Percentiles rank a stretch among this genome's conserved stretches.
phyloP scores from a whole-genome alignment of 106 monocot genomes.

The Dioscorea dumetorum region DNA sequence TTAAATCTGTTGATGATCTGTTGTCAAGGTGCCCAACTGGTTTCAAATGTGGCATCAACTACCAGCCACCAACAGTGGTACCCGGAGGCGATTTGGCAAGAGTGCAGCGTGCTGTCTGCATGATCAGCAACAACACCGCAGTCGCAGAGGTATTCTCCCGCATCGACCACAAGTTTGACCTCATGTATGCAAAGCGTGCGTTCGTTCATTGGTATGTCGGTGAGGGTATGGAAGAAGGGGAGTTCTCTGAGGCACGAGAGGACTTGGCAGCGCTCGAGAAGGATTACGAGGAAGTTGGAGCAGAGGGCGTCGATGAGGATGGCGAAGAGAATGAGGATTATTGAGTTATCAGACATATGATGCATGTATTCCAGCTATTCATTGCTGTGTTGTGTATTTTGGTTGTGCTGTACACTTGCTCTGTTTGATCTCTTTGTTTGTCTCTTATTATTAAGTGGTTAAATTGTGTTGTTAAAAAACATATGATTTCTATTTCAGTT shows the following conservation, averaged over 20 bases:
- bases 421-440: too few species aligned
- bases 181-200: constrained; percentile 88
- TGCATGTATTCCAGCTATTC: background rate
- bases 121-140: constrained; percentile 94
- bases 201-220: constrained; percentile 97
- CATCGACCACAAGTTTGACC: constrained; percentile 88
- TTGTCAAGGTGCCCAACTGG: constrained; percentile 80
- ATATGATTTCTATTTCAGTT: too few species aligned
- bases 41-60: constrained; percentile 95
- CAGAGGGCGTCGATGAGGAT: constrained; percentile 62
- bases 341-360: constrained; percentile 4
- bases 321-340: constrained; percentile 48
- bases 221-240: constrained; percentile 92
- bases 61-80: constrained; percentile 80
- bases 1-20: background rate
- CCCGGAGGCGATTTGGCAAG: constrained; percentile 79
- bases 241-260: constrained; percentile 84
- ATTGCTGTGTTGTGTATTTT: too few species aligned
- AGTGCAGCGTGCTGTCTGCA: constrained; percentile 81
- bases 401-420: too few species aligned
- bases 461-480: too few species aligned
- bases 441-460: too few species aligned
- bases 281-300: constrained; percentile 89
- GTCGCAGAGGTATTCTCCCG: constrained; percentile 92
- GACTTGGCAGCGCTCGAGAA: constrained; percentile 88